phyloP scores from a whole-genome alignment of 495 filamentous ascomycete species.

The Aspergillus taichungensis region DNA sequence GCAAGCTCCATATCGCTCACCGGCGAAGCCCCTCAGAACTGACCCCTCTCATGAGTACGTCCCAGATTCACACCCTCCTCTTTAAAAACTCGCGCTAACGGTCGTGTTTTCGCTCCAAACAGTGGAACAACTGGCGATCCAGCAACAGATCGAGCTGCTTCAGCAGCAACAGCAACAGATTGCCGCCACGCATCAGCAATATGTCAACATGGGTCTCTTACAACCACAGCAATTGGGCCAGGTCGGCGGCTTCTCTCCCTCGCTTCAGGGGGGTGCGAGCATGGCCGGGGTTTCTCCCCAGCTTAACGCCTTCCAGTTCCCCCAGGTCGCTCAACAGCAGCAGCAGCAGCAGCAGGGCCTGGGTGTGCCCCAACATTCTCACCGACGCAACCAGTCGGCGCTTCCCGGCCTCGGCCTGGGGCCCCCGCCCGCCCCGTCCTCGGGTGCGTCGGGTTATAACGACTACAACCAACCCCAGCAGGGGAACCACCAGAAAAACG shows the following conservation, averaged over 20 bases:
- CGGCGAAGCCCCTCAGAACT: constrained; percentile 95
- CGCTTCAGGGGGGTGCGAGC: constrained; percentile 49
- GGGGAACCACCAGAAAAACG: constrained; percentile 49
- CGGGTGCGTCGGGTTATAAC: constrained; percentile 83
- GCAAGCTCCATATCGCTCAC: constrained; percentile 94
- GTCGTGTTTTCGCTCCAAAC: background rate
- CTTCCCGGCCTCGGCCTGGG: constrained; percentile 91
- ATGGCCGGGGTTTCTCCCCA: constrained; percentile 75
- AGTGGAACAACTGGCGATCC: constrained; percentile 98
- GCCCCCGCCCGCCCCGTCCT: constrained; percentile 86
- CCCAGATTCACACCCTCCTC: constrained; percentile 18
- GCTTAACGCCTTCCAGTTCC: constrained; percentile 80
- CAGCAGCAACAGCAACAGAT: constrained; percentile 99
- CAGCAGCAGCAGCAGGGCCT: constrained; percentile 13
- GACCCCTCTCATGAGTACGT: constrained; percentile 97
- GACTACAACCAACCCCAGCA: constrained; percentile 59
- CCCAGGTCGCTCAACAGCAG: constrained; percentile 71
- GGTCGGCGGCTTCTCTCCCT: constrained; percentile 57
- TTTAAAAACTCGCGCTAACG: constrained; percentile 4
- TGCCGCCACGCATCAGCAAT: constrained; percentile 90
- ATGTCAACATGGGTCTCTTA: constrained; percentile 93
- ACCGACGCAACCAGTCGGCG: constrained; percentile 97
- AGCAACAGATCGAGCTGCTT: constrained; percentile 95
- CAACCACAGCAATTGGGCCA: constrained; percentile 70
- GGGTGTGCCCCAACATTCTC: constrained; percentile 62